Evolutionary conservation across 495 filamentous ascomycete genomes (phyloP), one percentile per base, ranked within the genome.

Genomic region (Penicillium psychrofluorescens): DNA sequence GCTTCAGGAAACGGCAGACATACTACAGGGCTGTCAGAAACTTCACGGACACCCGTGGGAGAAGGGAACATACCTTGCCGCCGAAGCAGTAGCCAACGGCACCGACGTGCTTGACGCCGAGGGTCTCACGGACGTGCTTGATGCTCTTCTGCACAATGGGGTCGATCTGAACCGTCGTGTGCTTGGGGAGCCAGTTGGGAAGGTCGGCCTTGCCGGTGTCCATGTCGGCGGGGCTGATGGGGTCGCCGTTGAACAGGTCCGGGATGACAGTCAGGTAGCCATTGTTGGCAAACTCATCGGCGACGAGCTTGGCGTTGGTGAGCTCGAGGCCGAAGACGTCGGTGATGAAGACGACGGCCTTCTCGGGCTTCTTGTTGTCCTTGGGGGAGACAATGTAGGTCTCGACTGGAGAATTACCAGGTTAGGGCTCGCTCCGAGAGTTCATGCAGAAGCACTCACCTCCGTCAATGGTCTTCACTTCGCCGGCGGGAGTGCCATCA

Each of bases 241-340:
- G 52, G 53, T 94, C 85, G 40, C 85, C 87, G 35, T 82, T 74
- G 72, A 91, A 87, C 46, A 85, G 66, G 60, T 95, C 89, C 44
- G 86, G 77, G 51, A 95, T 70, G 15, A 90, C 62, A 36, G 80
- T 80, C 14, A 85, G 73, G 63, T 90, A 95, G 35, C 88, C 89
- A 56, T 86, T 85, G 54, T 78, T 81, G 45, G 89, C 89, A 48
- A 77, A 88, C 59, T 88, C 83, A 68, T 94, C 88, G 45, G 87
- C 88, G 45, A 90, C 71, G 61, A 95, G 77, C 69, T 90, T 72
- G 56, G 78, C 70, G 68, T 94, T 94, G 60, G 77, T 67, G 72
- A 79, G 88, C 3, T 2, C 22, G 62, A 87, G 77, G 46, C 84
- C 77, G 54, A 86, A 75, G 54, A 86, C 75, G 50, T 89, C 85